A percentile compares a stretch with the other conserved stretches of the same genome.
Conservation (phyloP, 148 eudicot genomes). For the Cornus kousa region DNA sequence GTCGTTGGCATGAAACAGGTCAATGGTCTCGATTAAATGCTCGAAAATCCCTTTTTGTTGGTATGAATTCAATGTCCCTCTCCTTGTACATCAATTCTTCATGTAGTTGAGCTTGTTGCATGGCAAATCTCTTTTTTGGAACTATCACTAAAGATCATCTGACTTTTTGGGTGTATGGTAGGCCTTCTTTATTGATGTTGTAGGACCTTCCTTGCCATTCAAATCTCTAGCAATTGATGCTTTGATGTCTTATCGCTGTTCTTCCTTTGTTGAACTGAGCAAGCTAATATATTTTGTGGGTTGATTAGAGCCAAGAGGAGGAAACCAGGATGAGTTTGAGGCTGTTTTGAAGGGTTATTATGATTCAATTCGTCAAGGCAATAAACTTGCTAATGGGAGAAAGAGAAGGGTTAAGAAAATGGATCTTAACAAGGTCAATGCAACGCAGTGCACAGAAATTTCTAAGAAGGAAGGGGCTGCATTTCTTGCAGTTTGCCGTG, state of each 20-base stretch:
- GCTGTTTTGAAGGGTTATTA: slow-evolving; percentile 69
- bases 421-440: slow-evolving; percentile 28
- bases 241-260: slow-evolving; percentile 1
- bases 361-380: slow-evolving; percentile 47
- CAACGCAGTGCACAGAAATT: slow-evolving; percentile 26
- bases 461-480: slow-evolving; percentile 67
- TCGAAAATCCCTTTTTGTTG: slow-evolving; percentile 77
- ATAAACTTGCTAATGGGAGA: slow-evolving; percentile 49
- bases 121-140: neutral
- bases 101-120: slow-evolving; percentile 10
- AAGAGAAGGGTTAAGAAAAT: slow-evolving; percentile 63
- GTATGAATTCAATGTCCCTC: slow-evolving; percentile 36
- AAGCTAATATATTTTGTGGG: slow-evolving; percentile 15
- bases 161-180: neutral
- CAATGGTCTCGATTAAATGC: slow-evolving; percentile 89
- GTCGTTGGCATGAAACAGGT: slow-evolving; percentile 89
- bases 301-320: slow-evolving; percentile 81
- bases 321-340: slow-evolving; percentile 82
- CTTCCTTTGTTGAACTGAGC: neutral
- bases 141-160: neutral
- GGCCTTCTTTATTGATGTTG: neutral
- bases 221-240: neutral
- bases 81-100: neutral
- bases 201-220: neutral
- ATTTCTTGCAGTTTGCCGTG: slow-evolving; percentile 97